Percentiles rank a stretch among this genome's conserved stretches.
Evolutionary conservation across 1,284 basidiomycete genomes (phyloP).

Genomic region (Cystobasidium pallidum): DNA sequence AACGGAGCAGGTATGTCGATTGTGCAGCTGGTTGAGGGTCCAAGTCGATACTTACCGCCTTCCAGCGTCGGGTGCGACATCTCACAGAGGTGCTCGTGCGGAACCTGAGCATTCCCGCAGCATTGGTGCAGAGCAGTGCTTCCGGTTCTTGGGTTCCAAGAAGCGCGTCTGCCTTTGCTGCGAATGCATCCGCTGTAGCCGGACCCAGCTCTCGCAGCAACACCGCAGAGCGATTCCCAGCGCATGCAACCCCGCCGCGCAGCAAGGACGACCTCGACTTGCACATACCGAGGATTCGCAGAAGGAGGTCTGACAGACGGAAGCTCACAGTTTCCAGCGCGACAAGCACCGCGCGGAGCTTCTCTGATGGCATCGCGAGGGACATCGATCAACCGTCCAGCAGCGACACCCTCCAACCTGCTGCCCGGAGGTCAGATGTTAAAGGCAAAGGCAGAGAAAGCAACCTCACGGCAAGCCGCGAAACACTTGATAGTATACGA

Average conservation of each 20-base stretch:
- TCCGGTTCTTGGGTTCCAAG: background rate
- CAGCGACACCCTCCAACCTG: background rate
- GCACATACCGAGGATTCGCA: slow-evolving; percentile 14
- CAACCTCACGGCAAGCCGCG: slow-evolving; percentile 12
- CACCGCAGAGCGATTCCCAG: slow-evolving; percentile 5
- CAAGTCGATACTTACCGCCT: background rate
- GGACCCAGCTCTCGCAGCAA: background rate
- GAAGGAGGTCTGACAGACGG: background rate
- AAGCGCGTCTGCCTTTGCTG: slow-evolving; percentile 19
- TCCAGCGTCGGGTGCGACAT: slow-evolving; percentile 71
- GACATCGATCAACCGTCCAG: slow-evolving; percentile 8
- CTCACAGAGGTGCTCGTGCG: slow-evolving; percentile 72
- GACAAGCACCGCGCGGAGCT: background rate
- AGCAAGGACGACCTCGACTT: slow-evolving; percentile 42
- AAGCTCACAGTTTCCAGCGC: background rate
- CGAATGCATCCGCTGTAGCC: background rate
- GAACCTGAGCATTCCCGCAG: slow-evolving; percentile 67
- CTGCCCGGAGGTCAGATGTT: background rate
- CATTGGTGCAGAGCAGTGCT: slow-evolving; percentile 61
- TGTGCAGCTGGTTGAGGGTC: background rate
- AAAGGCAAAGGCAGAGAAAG: slow-evolving; percentile 40
- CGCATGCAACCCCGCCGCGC: background rate
- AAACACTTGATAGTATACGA: slow-evolving; percentile 7
- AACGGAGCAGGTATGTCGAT: slow-evolving; percentile 27
- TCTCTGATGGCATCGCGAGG: background rate